These are phyloP conservation scores for Linum tenue DNA, from an alignment of 345 rosid species.

Conservation along the genomic window DNA sequence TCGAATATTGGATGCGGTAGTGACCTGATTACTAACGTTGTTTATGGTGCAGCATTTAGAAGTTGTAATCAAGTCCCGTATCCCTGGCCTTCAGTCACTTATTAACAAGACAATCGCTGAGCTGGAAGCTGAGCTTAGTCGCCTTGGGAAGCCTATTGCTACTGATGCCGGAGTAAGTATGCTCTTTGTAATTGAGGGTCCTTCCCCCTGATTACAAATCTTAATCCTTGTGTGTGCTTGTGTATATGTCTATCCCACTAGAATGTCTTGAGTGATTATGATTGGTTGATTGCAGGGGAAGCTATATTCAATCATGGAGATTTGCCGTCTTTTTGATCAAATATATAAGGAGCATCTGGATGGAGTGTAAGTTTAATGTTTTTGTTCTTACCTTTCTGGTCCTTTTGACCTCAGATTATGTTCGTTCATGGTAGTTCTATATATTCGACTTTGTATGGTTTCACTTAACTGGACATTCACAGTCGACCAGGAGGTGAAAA, in stretches of 20 bases:
- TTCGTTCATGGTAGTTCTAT: background rate
- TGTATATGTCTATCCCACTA: background rate
- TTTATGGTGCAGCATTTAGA: constrained; percentile 21
- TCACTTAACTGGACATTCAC: constrained; percentile 13
- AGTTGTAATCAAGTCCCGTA: constrained; percentile 23
- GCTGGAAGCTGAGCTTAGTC: constrained; percentile 24
- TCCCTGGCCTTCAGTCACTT: constrained; percentile 23
- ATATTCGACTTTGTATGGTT: background rate
- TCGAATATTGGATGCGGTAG: background rate
- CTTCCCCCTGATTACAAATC: background rate
- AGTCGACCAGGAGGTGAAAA: constrained; percentile 99
- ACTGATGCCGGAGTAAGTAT: constrained; percentile 26
- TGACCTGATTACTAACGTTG: background rate
- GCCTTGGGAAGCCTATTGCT: constrained; percentile 25
- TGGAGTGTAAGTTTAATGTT: constrained; percentile 59
- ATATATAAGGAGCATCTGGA: constrained; percentile 94
- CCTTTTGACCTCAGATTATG: background rate
- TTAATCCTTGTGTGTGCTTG: background rate
- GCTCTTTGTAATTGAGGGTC: background rate
- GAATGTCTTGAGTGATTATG: background rate
- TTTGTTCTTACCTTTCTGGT: background rate
- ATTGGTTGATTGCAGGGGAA: constrained; percentile 63
- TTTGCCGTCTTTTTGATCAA: constrained; percentile 89
- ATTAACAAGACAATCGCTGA: constrained; percentile 24
- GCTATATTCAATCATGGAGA: constrained; percentile 91